phyloP scores from a whole-genome alignment of 2,329 filamentous ascomycete genomes.

The Cercospora berteroae region DNA sequence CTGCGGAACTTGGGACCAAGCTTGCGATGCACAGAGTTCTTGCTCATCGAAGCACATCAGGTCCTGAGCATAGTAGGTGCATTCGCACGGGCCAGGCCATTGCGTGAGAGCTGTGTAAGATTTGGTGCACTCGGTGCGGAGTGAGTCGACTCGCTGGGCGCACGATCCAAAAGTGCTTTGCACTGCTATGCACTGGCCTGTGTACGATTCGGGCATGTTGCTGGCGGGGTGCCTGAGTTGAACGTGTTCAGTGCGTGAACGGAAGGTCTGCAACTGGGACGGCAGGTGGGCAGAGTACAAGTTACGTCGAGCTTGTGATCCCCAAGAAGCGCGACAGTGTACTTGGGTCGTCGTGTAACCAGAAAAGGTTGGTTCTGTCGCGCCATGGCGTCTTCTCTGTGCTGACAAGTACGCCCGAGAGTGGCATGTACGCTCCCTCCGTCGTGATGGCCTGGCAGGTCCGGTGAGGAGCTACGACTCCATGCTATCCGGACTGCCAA shows the following conservation, averaged over 20 bases:
- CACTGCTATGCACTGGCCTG: neutral
- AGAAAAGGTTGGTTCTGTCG: neutral
- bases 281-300: neutral
- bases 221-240: neutral
- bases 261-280: neutral
- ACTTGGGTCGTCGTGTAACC: neutral
- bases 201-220: constrained; percentile 5
- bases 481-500: neutral
- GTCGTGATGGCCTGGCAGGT: neutral
- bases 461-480: neutral
- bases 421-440: neutral
- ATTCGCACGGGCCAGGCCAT: constrained; percentile 6
- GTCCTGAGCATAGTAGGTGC: constrained; percentile 7
- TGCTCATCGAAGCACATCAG: constrained; percentile 10
- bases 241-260: neutral
- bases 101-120: constrained; percentile 1
- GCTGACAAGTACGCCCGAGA: neutral
- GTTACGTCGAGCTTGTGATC: neutral
- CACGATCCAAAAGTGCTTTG: constrained; percentile 5
- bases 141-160: constrained; percentile 6
- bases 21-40: constrained; percentile 9
- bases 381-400: neutral
- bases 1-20: constrained; percentile 5
- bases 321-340: neutral
- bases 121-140: constrained; percentile 3